Conservation (phyloP, 73 alveolate genomes). For the Paramecium tetraurelia region DNA sequence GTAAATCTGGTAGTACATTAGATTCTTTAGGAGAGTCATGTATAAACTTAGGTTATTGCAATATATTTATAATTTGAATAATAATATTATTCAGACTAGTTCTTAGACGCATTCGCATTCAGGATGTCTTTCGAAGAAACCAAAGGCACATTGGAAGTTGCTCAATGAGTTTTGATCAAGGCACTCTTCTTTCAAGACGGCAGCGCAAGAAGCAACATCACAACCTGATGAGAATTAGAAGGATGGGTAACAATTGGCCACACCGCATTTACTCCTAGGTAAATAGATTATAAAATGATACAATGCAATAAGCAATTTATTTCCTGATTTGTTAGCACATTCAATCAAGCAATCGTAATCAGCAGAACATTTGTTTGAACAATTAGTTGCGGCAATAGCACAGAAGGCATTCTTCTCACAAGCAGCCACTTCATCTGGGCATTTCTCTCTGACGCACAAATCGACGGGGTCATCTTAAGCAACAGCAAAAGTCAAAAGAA, state of each 20-base stretch:
- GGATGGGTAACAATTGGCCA: neutral
- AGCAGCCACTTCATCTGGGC: conserved; percentile 40
- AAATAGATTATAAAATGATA: neutral
- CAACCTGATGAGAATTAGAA: neutral
- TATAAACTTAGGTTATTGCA: neutral
- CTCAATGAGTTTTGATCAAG: neutral
- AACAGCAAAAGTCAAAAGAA: neutral
- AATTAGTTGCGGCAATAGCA: neutral
- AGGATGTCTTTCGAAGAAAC: conserved; percentile 38
- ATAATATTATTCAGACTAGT: neutral
- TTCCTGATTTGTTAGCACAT: conserved; percentile 31
- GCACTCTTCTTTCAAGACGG: neutral
- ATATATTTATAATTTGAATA: neutral
- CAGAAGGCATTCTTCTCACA: conserved; percentile 42
- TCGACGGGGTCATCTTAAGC: conserved; percentile 20
- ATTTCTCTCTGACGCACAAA: conserved; percentile 21
- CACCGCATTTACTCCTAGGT: neutral
- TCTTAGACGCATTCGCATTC: conserved; percentile 40
- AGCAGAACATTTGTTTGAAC: neutral
- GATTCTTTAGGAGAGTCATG: neutral
- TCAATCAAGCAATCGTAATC: neutral
- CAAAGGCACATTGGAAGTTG: neutral
- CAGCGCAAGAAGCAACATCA: conserved; percentile 17
- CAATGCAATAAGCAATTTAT: neutral
- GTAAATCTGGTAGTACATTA: neutral